Percentiles rank a stretch among this genome's conserved stretches.
phyloP scores from a whole-genome alignment of 345 rosid genomes.

The Linum usitatissimum region DNA sequence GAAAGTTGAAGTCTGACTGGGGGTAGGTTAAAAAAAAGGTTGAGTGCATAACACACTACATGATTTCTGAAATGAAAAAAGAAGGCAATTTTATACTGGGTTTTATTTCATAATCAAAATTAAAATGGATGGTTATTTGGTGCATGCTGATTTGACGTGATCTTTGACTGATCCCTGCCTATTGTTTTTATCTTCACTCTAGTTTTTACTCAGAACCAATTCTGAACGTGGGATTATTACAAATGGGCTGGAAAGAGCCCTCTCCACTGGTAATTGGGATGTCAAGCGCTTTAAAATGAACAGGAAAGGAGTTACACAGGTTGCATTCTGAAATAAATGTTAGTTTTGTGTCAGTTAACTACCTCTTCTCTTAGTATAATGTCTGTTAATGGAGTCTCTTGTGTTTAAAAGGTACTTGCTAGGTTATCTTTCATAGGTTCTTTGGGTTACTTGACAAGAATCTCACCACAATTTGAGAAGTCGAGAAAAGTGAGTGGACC shows the following conservation, averaged over 20 bases:
- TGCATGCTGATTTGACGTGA: not conserved
- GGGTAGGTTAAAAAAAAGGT: not conserved
- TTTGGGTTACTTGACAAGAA: constrained; percentile 72
- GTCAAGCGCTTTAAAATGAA: constrained; percentile 88
- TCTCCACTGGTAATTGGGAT: constrained; percentile 89
- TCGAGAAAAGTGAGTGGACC: constrained; percentile 99
- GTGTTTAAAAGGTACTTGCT: constrained; percentile 44
- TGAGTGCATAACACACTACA: no score
- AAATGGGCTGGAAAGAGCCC: constrained; percentile 68
- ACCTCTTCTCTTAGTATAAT: constrained; percentile 10
- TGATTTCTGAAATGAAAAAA: no score
- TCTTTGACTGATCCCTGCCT: not conserved
- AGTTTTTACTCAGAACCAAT: constrained; percentile 33
- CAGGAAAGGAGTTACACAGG: constrained; percentile 98
- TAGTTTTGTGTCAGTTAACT: constrained; percentile 8
- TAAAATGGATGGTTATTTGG: not conserved
- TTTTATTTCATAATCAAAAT: not conserved
- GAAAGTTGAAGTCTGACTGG: not conserved
- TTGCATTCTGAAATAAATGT: constrained; percentile 13
- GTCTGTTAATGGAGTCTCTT: constrained; percentile 16
- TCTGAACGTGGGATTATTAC: constrained; percentile 21
- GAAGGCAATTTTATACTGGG: not conserved
- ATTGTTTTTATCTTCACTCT: not conserved
- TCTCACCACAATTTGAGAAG: constrained; percentile 83
- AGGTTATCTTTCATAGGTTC: constrained; percentile 76